Conservation (phyloP, 129 eudicot species). For the Flaveria robusta region DNA sequence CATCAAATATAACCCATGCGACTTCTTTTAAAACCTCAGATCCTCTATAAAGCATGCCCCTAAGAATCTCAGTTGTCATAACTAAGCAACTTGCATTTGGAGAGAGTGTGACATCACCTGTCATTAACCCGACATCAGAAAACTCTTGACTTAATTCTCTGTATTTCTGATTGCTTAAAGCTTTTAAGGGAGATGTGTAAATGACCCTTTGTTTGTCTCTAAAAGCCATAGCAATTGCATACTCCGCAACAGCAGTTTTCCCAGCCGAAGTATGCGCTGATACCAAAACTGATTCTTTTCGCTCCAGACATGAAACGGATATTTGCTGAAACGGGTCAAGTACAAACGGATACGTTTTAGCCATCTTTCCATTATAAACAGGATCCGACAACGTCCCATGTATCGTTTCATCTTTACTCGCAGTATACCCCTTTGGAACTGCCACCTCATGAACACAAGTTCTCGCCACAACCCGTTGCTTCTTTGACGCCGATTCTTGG, state of each 20-base stretch:
- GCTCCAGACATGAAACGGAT: conserved; percentile 87
- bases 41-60: conserved; percentile 97
- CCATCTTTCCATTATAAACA: conserved; percentile 62
- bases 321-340: conserved; percentile 94
- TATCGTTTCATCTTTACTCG: conserved; percentile 55
- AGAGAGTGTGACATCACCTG: conserved; percentile 89
- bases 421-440: conserved; percentile 65
- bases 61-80: conserved; percentile 93
- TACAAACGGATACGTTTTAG: conserved; percentile 71
- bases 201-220: conserved; percentile 93
- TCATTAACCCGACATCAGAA: conserved; percentile 96
- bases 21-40: conserved; percentile 97
- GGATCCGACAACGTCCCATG: conserved; percentile 89
- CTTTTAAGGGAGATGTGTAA: conserved; percentile 94
- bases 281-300: conserved; percentile 87
- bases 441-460: conserved; percentile 99
- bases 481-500: conserved; percentile 39
- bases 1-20: conserved; percentile 98
- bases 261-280: conserved; percentile 99
- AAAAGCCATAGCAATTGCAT: conserved; percentile 95
- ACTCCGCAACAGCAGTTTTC: conserved; percentile 98
- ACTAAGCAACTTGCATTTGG: conserved; percentile 95
- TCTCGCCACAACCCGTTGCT: conserved; percentile 53
- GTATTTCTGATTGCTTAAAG: conserved; percentile 92
- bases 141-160: conserved; percentile 93